These are phyloP conservation scores for Fibroporia radiculosa DNA, from an alignment of 768 basidiomycete species.

Conservation along the genomic window DNA sequence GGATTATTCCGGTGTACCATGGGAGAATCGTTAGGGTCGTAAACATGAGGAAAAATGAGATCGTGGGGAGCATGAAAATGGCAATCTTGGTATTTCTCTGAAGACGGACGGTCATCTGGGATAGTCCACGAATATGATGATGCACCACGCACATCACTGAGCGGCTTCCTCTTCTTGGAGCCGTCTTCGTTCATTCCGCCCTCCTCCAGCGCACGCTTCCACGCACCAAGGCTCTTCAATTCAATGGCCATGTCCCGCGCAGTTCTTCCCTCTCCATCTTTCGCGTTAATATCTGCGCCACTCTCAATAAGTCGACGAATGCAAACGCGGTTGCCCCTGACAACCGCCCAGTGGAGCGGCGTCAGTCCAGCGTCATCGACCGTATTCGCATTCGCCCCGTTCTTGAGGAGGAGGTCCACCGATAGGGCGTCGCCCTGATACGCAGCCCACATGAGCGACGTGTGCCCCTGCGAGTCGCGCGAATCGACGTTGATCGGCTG, in stretches of 20 bases:
- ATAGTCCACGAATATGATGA: neutral
- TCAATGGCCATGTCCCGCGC: conserved; percentile 93
- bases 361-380: conserved; percentile 79
- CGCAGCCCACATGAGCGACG: conserved; percentile 96
- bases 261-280: conserved; percentile 80
- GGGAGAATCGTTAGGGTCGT: conserved; percentile 76
- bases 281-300: conserved; percentile 73
- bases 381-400: conserved; percentile 73
- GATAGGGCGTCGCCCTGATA: conserved; percentile 97
- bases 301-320: conserved; percentile 82
- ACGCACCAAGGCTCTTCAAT: conserved; percentile 85
- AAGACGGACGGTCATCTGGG: conserved; percentile 1
- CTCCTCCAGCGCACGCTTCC: conserved; percentile 83
- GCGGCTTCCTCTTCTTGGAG: conserved; percentile 49
- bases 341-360: conserved; percentile 96
- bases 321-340: conserved; percentile 84
- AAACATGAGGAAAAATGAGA: conserved; percentile 80
- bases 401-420: conserved; percentile 82
- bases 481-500: conserved; percentile 92
- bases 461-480: conserved; percentile 87
- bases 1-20: conserved; percentile 82
- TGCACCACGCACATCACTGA: conserved; percentile 56
- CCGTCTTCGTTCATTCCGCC: conserved; percentile 79
- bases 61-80: conserved; percentile 69
- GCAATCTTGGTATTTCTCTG: conserved; percentile 77